Evolutionary conservation across 2,329 filamentous ascomycete species (phyloP).

Genomic region (Colletotrichum sublineola): DNA sequence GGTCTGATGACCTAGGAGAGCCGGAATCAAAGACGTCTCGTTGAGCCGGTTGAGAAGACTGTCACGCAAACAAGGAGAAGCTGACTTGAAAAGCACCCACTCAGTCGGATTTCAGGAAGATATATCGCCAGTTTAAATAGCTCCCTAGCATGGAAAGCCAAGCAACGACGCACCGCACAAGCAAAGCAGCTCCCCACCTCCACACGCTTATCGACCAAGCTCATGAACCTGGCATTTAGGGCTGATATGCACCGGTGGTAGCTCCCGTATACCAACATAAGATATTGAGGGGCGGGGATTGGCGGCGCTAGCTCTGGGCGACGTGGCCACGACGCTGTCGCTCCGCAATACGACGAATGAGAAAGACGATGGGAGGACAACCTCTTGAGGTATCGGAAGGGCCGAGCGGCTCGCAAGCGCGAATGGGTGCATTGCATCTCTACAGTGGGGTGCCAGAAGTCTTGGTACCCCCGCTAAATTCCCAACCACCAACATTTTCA

Average conservation of each 20-base stretch:
- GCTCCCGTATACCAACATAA: conserved; percentile 12
- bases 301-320: neutral
- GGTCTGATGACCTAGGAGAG: neutral
- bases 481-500: too few species aligned
- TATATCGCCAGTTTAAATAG: conserved; percentile 17
- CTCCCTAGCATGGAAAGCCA: neutral
- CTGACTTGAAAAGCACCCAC: neutral
- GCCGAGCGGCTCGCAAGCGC: conserved; percentile 9
- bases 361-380: neutral
- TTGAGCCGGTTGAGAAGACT: neutral
- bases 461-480: too few species aligned
- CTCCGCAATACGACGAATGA: conserved; percentile 17
- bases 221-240: conserved; percentile 12
- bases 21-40: neutral
- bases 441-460: too few species aligned
- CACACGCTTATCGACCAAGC: neutral
- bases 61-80: neutral
- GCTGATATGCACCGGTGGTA: conserved; percentile 29
- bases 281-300: neutral
- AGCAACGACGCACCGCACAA: neutral
- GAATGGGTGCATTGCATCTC: too few species aligned
- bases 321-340: neutral
- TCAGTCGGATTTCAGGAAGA: neutral
- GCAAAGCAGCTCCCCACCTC: neutral
- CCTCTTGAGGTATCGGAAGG: neutral